Conservation (phyloP, 805 yeast genomes). For the baker's yeast (Saccharomyces cerevisiae) region DNA sequence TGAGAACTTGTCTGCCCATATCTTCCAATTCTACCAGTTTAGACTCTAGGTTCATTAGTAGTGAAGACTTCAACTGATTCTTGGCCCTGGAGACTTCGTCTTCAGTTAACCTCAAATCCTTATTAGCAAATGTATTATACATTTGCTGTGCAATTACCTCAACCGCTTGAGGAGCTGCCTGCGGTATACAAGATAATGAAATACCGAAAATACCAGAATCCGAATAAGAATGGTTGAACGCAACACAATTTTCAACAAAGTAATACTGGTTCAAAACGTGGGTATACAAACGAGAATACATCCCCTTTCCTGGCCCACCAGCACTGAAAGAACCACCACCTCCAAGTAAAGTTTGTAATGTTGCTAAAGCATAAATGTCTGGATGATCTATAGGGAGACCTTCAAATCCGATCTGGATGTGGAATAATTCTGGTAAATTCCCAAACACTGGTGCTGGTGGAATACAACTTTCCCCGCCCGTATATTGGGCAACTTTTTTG, state of each 20-base stretch:
- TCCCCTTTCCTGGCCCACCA: constrained; percentile 98
- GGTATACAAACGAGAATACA: constrained; percentile 91
- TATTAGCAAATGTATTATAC: constrained; percentile 40
- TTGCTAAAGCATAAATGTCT: constrained; percentile 85
- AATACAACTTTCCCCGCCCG: constrained; percentile 51
- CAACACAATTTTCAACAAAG: constrained; percentile 77
- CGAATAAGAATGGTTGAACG: constrained; percentile 83
- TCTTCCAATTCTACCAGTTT: constrained; percentile 93
- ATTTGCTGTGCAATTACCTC: constrained; percentile 69
- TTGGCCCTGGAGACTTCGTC: constrained; percentile 83
- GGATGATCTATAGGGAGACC: constrained; percentile 76
- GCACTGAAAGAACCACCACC: constrained; percentile 98
- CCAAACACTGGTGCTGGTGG: constrained; percentile 52
- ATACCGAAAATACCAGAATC: constrained; percentile 91
- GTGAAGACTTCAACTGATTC: constrained; percentile 78
- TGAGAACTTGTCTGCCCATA: constrained; percentile 87
- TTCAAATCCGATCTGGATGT: constrained; percentile 80
- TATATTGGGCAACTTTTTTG: constrained; percentile 40
- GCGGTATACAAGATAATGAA: constrained; percentile 74
- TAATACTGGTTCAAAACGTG: constrained; percentile 87
- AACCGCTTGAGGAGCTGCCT: constrained; percentile 75
- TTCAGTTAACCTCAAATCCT: constrained; percentile 54
- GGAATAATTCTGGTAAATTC: constrained; percentile 69
- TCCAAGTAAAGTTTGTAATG: constrained; percentile 82
- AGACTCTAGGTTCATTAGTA: constrained; percentile 88